Evolutionary conservation across 23 red algal species (phyloP), one percentile per base, ranked within the genome.

Genomic region (Gracilaria domingensis): DNA sequence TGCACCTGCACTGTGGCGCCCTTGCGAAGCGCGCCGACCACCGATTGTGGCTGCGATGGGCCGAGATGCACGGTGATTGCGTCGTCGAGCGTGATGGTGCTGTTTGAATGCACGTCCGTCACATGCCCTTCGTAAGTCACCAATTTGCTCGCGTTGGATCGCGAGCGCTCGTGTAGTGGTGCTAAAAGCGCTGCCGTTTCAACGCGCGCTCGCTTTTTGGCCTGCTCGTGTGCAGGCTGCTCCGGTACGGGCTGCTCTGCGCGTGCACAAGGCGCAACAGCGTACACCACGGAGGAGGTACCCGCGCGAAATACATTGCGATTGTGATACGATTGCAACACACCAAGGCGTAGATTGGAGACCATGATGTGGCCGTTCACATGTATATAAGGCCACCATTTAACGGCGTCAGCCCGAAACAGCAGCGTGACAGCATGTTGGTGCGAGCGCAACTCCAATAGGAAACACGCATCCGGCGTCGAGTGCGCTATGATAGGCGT

Each of bases 351-450:
- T 5, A 81, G 20, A 28, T 81, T 51, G 37, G 77, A 59, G 12
- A 81, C 77, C 56, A 61, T 81, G 33, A 81, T 59, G n/a, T 38
- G 34, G 18, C 20, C 1, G 2, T 61, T 1, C 16, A 58, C 56
- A 25, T 56, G 55, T 0, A 81, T 30, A 33, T 25, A 81, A 13
- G 77, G 77, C 77, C 77, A 81, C 77, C 77, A 81, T 20, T 38
- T 37, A 25, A 81, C 34, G 20, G 77, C 56, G 28, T 56, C 20
- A 33, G 29, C 30, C 1, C 51, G 48, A 28, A 81, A 81, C 34
- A 61, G 5, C 4, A 81, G 77, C 45, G 55, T 81, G 8, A 56
- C 56, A 6, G 48, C 77, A 2, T 4, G 14, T 18, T n/a, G 12
- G 14, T 9, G 8, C 14, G 35, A 21, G 35, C 39, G 35, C 33